Percentiles rank a stretch among this genome's conserved stretches.
These are phyloP conservation scores for Cytospora leucostoma DNA, from an alignment of 2,329 filamentous ascomycete genomes.

Conservation along the genomic window DNA sequence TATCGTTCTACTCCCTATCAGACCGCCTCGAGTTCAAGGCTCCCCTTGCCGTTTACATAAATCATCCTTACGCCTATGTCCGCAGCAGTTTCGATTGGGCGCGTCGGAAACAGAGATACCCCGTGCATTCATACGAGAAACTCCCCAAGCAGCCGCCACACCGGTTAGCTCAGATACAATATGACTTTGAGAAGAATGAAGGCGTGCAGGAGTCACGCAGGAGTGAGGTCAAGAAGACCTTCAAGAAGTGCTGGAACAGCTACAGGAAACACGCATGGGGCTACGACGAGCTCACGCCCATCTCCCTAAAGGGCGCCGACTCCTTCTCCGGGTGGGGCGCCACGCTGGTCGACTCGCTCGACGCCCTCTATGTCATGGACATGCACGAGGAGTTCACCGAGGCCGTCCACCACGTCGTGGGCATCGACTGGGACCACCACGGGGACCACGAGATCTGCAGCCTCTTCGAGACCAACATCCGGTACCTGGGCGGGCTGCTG, in stretches of 20 bases:
- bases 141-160: constrained; percentile 40
- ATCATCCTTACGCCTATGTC: constrained; percentile 30
- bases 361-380: constrained; percentile 62
- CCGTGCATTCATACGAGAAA: constrained; percentile 27
- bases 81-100: constrained; percentile 37
- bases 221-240: constrained; percentile 42
- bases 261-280: constrained; percentile 58
- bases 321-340: constrained; percentile 58
- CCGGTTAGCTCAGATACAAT: constrained; percentile 47
- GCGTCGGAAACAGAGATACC: constrained; percentile 31
- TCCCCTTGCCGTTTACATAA: constrained; percentile 11
- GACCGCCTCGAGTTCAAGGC: constrained; percentile 29
- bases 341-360: constrained; percentile 60
- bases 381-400: constrained; percentile 56
- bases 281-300: constrained; percentile 57
- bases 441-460: constrained; percentile 45
- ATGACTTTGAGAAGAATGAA: constrained; percentile 33
- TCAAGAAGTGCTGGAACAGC: constrained; percentile 50
- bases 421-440: constrained; percentile 56
- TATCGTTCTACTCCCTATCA: constrained; percentile 27
- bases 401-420: constrained; percentile 51
- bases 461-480: constrained; percentile 64
- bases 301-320: constrained; percentile 49
- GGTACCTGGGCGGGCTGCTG: constrained; percentile 55
- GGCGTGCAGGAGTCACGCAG: constrained; percentile 40